phyloP scores from a whole-genome alignment of 169 alveolate species.

The Plasmodium ovale region DNA sequence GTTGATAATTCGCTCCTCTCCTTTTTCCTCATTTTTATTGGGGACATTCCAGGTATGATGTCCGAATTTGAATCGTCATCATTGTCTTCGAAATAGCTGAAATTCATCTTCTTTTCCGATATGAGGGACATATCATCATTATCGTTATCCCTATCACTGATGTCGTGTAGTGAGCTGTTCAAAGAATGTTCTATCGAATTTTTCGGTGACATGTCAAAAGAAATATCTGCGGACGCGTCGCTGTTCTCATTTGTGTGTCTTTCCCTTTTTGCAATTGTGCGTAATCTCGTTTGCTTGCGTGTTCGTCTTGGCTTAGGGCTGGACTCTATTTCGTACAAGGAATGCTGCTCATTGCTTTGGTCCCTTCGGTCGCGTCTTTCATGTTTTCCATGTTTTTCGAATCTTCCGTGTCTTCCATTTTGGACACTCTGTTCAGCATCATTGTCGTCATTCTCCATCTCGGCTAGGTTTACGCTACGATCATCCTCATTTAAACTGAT shows the following conservation, averaged over 20 bases:
- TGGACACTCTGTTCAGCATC: not conserved
- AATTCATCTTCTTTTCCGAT: slow-evolving; percentile 48
- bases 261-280: slow-evolving; percentile 9
- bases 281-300: slow-evolving; percentile 3
- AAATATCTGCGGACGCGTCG: not conserved
- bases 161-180: slow-evolving; percentile 50
- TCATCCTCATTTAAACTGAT: slow-evolving; percentile 59
- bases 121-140: slow-evolving; percentile 54
- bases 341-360: not conserved
- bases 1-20: slow-evolving; percentile 60
- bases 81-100: slow-evolving; percentile 38
- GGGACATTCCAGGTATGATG: slow-evolving; percentile 72
- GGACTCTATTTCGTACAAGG: slow-evolving; percentile 33
- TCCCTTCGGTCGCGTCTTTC: too few relatives aligned
- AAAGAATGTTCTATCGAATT: slow-evolving; percentile 32
- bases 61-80: slow-evolving; percentile 68
- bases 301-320: slow-evolving; percentile 72
- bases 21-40: slow-evolving; percentile 34
- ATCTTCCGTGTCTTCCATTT: not conserved
- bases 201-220: slow-evolving; percentile 2
- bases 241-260: not conserved
- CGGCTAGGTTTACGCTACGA: slow-evolving; percentile 1
- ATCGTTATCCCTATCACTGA: slow-evolving; percentile 51
- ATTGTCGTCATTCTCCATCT: not conserved
- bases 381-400: too few relatives aligned